phyloP scores from a whole-genome alignment of 306 rosid species.

The Mucuna pruriens region DNA sequence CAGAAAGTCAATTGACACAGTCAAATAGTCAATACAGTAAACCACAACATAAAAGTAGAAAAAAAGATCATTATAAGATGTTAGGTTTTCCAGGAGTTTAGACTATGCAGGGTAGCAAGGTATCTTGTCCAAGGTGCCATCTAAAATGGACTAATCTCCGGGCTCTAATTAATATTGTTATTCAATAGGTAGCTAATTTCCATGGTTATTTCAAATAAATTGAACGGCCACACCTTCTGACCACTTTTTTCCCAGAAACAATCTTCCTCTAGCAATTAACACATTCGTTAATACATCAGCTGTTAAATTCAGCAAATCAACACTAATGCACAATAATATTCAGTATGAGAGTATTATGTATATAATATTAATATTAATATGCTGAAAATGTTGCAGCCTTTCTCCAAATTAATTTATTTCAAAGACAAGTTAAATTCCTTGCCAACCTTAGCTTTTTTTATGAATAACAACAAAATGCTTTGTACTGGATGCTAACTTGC shows the following conservation, averaged over 20 bases:
- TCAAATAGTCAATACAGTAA: neutral
- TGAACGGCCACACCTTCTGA: neutral
- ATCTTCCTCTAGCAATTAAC: constrained; percentile 17
- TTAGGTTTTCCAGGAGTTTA: constrained; percentile 17
- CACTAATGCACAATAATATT: neutral
- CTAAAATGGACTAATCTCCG: constrained; percentile 1
- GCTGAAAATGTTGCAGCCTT: constrained; percentile 12
- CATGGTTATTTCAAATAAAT: neutral
- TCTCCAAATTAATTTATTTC: constrained; percentile 15
- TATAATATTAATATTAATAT: neutral
- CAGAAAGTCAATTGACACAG: neutral
- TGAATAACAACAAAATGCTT: neutral
- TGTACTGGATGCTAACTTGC: constrained; percentile 5
- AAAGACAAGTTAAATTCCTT: constrained; percentile 9
- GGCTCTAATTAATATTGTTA: constrained; percentile 4
- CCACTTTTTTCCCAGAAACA: neutral
- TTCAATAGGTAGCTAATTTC: neutral
- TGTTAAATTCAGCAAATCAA: neutral
- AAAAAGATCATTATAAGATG: neutral
- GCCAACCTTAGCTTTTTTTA: neutral
- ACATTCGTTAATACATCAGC: constrained; percentile 15
- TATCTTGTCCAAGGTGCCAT: too few relatives aligned
- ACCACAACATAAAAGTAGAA: neutral
- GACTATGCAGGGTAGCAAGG: neutral
- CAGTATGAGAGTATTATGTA: neutral